A percentile compares a stretch with the other conserved stretches of the same genome.
Evolutionary conservation across 2,329 filamentous ascomycete genomes (phyloP).

Genomic region (Penicillium sp.): DNA sequence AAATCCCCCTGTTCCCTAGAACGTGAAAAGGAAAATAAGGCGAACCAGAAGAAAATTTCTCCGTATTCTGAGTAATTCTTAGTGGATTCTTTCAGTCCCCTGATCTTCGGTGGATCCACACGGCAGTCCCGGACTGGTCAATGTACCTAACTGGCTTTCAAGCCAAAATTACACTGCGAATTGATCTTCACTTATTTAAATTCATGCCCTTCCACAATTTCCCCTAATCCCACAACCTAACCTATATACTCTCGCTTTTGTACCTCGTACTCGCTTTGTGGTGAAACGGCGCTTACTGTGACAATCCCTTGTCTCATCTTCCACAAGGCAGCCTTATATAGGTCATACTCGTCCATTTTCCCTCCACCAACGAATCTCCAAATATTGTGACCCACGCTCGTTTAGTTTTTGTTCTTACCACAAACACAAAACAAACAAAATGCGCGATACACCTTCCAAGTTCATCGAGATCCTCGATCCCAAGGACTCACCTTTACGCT

Average conservation of each 20-base stretch:
- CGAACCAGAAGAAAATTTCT: background rate
- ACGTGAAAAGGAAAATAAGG: background rate
- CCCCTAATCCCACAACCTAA: background rate
- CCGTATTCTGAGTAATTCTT: slow-evolving; percentile 1
- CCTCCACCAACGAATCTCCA: background rate
- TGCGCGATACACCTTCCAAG: slow-evolving; percentile 41
- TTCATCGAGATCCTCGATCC: slow-evolving; percentile 47
- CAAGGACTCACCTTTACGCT: slow-evolving; percentile 33
- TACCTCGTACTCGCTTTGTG: background rate
- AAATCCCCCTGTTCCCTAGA: background rate
- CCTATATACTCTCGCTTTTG: slow-evolving; percentile 3
- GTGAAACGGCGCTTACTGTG: slow-evolving; percentile 15
- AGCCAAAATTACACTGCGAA: background rate
- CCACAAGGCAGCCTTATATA: background rate
- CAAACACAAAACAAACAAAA: slow-evolving; percentile 6
- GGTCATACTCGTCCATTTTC: background rate
- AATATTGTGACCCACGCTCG: background rate
- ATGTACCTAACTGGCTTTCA: background rate
- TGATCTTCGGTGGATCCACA: slow-evolving; percentile 18
- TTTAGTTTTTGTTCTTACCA: background rate
- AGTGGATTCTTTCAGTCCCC: slow-evolving; percentile 8
- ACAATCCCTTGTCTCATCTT: slow-evolving; percentile 19
- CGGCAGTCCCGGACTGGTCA: background rate
- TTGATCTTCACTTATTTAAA: background rate
- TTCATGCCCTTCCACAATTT: background rate